These are phyloP conservation scores for Delitschia confertaspora DNA, from an alignment of 495 filamentous ascomycete species.

Conservation along the genomic window DNA sequence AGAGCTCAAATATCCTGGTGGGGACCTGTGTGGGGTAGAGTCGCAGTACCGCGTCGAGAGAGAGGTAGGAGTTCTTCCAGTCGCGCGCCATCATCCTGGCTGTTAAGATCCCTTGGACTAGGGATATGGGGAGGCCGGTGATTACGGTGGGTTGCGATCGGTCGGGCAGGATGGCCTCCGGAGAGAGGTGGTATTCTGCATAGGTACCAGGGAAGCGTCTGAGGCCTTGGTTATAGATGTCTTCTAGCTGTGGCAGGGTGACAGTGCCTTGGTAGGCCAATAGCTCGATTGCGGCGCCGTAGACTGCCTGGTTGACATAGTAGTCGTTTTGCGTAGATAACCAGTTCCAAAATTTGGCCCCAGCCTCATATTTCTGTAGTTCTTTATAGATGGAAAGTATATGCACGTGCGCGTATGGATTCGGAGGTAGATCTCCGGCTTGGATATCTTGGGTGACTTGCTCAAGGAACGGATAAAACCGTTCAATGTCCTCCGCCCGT, in stretches of 20 bases:
- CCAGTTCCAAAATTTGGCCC: conserved; percentile 41
- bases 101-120: conserved; percentile 43
- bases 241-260: conserved; percentile 34
- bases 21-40: conserved; percentile 39
- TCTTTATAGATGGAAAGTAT: conserved; percentile 42
- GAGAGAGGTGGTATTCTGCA: conserved; percentile 37
- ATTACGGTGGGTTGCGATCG: conserved; percentile 24
- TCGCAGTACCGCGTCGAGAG: conserved; percentile 39
- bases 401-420: conserved; percentile 38
- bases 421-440: conserved; percentile 29
- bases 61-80: conserved; percentile 41
- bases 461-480: conserved; percentile 21
- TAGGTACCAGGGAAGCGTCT: conserved; percentile 36
- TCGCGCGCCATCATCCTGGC: conserved; percentile 40
- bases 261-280: conserved; percentile 36
- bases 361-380: conserved; percentile 32
- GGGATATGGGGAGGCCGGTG: conserved; percentile 32
- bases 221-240: conserved; percentile 37
- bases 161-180: conserved; percentile 33
- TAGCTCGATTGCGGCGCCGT: conserved; percentile 42
- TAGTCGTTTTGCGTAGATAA: conserved; percentile 33
- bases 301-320: conserved; percentile 34
- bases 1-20: conserved; percentile 36
- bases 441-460: conserved; percentile 34
- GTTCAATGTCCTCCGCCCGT: background rate